phyloP scores from a whole-genome alignment of 352 stramenopile species.

The Lagenidium giganteum region DNA sequence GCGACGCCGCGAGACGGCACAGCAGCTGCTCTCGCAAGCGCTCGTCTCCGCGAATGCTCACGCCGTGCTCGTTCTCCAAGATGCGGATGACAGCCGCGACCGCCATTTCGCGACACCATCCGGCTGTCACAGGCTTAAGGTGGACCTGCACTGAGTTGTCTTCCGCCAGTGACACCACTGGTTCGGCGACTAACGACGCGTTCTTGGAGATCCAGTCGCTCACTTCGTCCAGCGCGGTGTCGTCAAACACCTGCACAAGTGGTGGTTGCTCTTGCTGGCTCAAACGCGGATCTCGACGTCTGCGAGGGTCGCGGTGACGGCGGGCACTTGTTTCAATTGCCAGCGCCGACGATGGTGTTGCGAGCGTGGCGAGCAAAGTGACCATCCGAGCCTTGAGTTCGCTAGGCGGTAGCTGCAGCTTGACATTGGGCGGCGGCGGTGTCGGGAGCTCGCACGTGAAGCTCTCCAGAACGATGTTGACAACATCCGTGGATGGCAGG shows the following conservation, averaged over 20 bases:
- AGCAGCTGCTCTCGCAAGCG: constrained; percentile 42
- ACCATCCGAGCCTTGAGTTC: constrained; percentile 53
- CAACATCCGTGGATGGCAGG: constrained; percentile 48
- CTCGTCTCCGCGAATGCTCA: constrained; percentile 53
- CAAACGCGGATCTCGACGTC: constrained; percentile 32
- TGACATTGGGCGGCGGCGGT: constrained; percentile 35
- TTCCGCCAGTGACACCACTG: constrained; percentile 52
- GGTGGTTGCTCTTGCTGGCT: constrained; percentile 34
- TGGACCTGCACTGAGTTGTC: constrained; percentile 59
- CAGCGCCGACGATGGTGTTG: constrained; percentile 50
- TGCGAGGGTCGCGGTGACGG: constrained; percentile 48
- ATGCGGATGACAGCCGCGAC: constrained; percentile 48
- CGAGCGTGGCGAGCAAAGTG: constrained; percentile 34
- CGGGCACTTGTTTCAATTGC: constrained; percentile 53
- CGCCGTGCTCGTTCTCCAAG: constrained; percentile 55
- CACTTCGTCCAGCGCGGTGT: constrained; percentile 36
- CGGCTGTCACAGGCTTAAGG: constrained; percentile 39
- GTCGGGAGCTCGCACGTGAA: constrained; percentile 43
- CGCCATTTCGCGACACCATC: constrained; percentile 61
- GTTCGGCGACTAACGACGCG: constrained; percentile 52
- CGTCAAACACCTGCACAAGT: constrained; percentile 55
- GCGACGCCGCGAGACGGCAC: constrained; percentile 42
- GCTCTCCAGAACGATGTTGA: constrained; percentile 55
- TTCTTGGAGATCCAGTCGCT: constrained; percentile 70
- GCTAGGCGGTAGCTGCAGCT: constrained; percentile 55